Evolutionary conservation across 257 asterid species (phyloP).

Genomic region (Prunella vulgaris): DNA sequence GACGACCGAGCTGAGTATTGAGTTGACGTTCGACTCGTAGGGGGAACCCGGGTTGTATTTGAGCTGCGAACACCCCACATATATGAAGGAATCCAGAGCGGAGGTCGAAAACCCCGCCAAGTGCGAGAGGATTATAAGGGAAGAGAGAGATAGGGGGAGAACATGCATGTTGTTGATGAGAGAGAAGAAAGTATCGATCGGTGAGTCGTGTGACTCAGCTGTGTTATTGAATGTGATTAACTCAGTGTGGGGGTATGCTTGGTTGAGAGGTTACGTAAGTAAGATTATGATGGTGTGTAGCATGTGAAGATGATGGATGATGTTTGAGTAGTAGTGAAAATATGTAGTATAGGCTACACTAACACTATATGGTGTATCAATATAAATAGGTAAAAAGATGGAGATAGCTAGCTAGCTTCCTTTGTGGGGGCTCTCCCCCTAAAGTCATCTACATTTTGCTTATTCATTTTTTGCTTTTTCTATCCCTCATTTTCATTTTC

Average conservation of each 20-base stretch:
- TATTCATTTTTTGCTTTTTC: background rate
- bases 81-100: conserved; percentile 36
- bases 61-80: conserved; percentile 69
- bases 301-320: background rate
- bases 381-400: conserved; percentile 3
- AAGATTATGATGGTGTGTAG: conserved; percentile 12
- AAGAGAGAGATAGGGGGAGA: conserved; percentile 6
- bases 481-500: no score
- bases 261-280: conserved; percentile 29
- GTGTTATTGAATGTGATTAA: background rate
- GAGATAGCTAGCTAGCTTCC: background rate
- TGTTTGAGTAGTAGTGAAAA: background rate
- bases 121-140: conserved; percentile 5
- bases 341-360: background rate
- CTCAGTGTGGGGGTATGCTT: conserved; percentile 13
- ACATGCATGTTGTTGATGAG: conserved; percentile 20
- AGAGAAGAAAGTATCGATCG: background rate
- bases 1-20: conserved; percentile 56
- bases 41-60: conserved; percentile 45
- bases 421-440: conserved; percentile 21
- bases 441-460: background rate
- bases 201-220: background rate
- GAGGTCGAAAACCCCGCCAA: conserved; percentile 20
- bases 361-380: background rate
- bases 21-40: conserved; percentile 64